Conservation (phyloP, 2,329 filamentous ascomycete genomes). For the Balansia obtecta region DNA sequence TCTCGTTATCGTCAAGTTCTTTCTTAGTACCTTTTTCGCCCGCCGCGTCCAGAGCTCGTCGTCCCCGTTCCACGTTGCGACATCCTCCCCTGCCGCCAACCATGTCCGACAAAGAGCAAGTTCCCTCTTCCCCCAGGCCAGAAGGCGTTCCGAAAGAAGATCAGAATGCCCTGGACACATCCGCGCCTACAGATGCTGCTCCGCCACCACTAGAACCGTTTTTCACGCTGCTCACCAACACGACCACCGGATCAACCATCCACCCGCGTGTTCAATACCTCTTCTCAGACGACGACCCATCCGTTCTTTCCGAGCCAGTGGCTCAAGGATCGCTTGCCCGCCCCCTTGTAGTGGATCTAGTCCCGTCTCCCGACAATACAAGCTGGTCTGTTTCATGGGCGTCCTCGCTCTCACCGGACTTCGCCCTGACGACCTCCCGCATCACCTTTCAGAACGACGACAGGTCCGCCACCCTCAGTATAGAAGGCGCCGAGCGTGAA, state of each 20-base stretch:
- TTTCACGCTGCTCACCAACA: conserved; percentile 75
- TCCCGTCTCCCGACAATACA: conserved; percentile 24
- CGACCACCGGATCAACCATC: conserved; percentile 57
- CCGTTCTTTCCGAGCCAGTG: conserved; percentile 53
- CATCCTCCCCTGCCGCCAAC: background rate
- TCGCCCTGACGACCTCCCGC: conserved; percentile 44
- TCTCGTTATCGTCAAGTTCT: no score
- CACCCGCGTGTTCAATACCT: conserved; percentile 87
- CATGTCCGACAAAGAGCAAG: conserved; percentile 1
- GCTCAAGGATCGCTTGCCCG: conserved; percentile 28
- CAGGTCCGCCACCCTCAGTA: conserved; percentile 19
- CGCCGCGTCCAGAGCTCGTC: background rate
- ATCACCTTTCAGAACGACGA: conserved; percentile 24
- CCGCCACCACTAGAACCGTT: conserved; percentile 57
- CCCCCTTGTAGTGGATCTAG: conserved; percentile 44
- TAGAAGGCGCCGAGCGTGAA: conserved; percentile 27
- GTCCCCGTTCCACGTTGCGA: no score
- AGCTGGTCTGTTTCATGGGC: conserved; percentile 51
- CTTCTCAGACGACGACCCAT: conserved; percentile 82
- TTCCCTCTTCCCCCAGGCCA: background rate
- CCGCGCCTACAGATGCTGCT: background rate
- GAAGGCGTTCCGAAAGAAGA: background rate
- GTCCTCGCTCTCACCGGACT: conserved; percentile 61
- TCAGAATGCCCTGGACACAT: background rate
- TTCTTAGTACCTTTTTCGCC: background rate